Evolutionary conservation across 1,139 yeast genomes (phyloP).

Genomic region (Diutina siamensis): DNA sequence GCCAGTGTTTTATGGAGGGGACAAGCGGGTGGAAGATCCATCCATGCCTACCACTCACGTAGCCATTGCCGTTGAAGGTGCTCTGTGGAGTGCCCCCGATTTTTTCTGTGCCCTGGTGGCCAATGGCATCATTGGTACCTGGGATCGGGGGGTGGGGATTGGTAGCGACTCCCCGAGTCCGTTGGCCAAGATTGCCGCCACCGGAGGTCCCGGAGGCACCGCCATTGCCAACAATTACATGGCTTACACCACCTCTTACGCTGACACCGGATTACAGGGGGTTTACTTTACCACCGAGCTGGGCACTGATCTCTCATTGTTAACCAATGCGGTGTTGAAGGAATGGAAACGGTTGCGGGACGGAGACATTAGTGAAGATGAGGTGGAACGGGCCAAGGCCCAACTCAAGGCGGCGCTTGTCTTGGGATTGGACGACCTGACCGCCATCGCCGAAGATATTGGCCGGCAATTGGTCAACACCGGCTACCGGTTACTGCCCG

Average conservation of each 20-base stretch:
- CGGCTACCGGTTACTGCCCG: conserved; percentile 83
- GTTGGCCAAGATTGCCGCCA: conserved; percentile 64
- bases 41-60: conserved; percentile 83
- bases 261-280: conserved; percentile 98
- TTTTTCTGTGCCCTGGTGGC: conserved; percentile 93
- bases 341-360: conserved; percentile 84
- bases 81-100: conserved; percentile 93
- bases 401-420: conserved; percentile 88
- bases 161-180: conserved; percentile 68
- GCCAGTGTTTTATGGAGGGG: conserved; percentile 80
- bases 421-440: conserved; percentile 84
- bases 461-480: conserved; percentile 96
- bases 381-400: conserved; percentile 88
- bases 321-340: conserved; percentile 61
- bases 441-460: conserved; percentile 94
- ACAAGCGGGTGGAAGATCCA: conserved; percentile 71
- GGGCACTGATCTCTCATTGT: conserved; percentile 50
- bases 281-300: conserved; percentile 81
- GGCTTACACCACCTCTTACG: conserved; percentile 95
- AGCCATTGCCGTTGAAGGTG: conserved; percentile 96
- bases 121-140: conserved; percentile 91
- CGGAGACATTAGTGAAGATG: conserved; percentile 70
- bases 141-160: conserved; percentile 88
- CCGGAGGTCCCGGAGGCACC: conserved; percentile 37
- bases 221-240: conserved; percentile 85